These are phyloP conservation scores for Tetradesmus obliquus DNA, from an alignment of 139 green algal species.

Conservation along the genomic window DNA sequence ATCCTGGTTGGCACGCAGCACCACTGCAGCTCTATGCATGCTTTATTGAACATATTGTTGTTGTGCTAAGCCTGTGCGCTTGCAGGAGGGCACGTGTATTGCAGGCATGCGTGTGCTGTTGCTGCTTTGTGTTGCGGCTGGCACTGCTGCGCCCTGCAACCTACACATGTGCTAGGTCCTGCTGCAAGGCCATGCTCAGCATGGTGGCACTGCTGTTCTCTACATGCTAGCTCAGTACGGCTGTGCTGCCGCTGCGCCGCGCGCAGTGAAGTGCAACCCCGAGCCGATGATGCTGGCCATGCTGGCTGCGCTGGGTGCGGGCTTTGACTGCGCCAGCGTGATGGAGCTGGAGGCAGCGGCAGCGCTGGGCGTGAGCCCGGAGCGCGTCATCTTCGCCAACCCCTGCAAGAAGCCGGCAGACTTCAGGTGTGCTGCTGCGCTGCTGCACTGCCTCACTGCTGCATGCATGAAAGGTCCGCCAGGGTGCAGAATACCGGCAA, in stretches of 20 bases:
- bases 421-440: slow-evolving; percentile 52
- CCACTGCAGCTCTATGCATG: too few species aligned
- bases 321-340: slow-evolving; percentile 93
- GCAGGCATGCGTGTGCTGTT: neutral
- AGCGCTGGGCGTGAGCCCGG: slow-evolving; percentile 57
- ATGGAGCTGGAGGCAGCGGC: slow-evolving; percentile 69
- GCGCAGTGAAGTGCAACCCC: neutral
- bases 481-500: neutral
- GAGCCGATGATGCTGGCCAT: slow-evolving; percentile 25
- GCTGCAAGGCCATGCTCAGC: too few species aligned
- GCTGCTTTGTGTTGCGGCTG: neutral
- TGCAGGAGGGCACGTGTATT: neutral
- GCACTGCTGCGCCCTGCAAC: neutral
- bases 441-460: neutral
- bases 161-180: too few species aligned
- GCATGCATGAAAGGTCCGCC: neutral
- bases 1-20: too few species aligned
- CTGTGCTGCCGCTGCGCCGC: too few species aligned
- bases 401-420: slow-evolving; percentile 87
- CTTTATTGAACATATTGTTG: too few species aligned
- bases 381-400: slow-evolving; percentile 90
- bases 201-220: too few species aligned
- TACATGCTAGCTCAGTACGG: too few species aligned
- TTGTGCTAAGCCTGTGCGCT: neutral
- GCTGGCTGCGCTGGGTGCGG: slow-evolving; percentile 81